Evolutionary conservation across 2,329 filamentous ascomycete species (phyloP).

Genomic region (Colletotrichum eleusines): DNA sequence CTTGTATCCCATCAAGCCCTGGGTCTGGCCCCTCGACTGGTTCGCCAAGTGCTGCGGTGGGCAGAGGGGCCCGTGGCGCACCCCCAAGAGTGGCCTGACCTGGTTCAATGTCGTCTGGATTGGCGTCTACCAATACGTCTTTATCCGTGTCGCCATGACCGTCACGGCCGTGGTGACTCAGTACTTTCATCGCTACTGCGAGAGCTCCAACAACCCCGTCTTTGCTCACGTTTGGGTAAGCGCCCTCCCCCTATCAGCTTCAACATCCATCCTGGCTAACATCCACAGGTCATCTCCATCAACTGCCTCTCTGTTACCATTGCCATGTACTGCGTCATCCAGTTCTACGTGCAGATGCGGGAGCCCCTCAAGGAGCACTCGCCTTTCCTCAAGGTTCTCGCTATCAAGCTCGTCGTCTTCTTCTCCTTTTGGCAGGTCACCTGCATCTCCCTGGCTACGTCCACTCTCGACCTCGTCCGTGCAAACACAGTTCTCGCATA

Average conservation of each 20-base stretch:
- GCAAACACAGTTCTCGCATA: constrained; percentile 72
- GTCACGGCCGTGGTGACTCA: constrained; percentile 81
- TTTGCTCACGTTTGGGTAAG: constrained; percentile 88
- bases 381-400: constrained; percentile 83
- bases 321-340: constrained; percentile 90
- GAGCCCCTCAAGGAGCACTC: constrained; percentile 75
- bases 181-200: constrained; percentile 78
- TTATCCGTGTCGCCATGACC: constrained; percentile 84
- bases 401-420: constrained; percentile 93
- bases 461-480: constrained; percentile 71
- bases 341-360: constrained; percentile 86
- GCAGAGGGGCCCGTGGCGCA: constrained; percentile 75
- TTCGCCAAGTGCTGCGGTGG: constrained; percentile 78
- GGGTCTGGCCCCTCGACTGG: constrained; percentile 81
- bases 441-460: constrained; percentile 64
- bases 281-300: constrained; percentile 69
- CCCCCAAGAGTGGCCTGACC: constrained; percentile 83
- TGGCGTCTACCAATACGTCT: constrained; percentile 87
- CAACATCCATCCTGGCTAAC: constrained; percentile 21
- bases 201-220: constrained; percentile 79
- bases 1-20: constrained; percentile 73
- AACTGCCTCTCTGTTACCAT: constrained; percentile 80
- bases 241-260: constrained; percentile 9
- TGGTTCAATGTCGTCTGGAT: constrained; percentile 93
- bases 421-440: constrained; percentile 87